phyloP scores from a whole-genome alignment of 306 rosid species.

The Carpinus viminea region DNA sequence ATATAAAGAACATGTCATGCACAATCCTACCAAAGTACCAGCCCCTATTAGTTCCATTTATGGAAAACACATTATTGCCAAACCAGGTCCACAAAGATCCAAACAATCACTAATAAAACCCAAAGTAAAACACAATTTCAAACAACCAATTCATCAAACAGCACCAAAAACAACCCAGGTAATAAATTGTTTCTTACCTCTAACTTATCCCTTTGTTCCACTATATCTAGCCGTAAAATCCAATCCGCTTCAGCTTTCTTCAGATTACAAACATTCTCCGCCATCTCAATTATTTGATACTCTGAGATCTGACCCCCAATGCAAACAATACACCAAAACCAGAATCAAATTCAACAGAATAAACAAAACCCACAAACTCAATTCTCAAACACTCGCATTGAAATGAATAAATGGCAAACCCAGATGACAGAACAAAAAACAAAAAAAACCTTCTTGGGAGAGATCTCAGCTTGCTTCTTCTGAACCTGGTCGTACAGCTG shows the following conservation, averaged over 20 bases:
- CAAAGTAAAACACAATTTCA: slow-evolving; percentile 5
- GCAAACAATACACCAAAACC: slow-evolving; percentile 11
- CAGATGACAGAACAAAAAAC: slow-evolving; percentile 6
- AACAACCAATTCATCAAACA: neutral
- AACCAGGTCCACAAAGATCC: slow-evolving; percentile 4
- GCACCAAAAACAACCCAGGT: neutral
- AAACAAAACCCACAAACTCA: slow-evolving; percentile 16
- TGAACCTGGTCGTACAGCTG: slow-evolving; percentile 68
- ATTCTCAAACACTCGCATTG: slow-evolving; percentile 12
- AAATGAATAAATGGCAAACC: slow-evolving; percentile 19
- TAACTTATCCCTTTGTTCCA: slow-evolving; percentile 70
- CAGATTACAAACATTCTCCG: slow-evolving; percentile 91
- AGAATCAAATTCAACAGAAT: slow-evolving; percentile 17
- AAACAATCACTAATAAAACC: slow-evolving; percentile 8
- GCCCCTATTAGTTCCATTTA: neutral
- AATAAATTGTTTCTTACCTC: slow-evolving; percentile 50
- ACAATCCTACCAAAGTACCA: slow-evolving; percentile 6
- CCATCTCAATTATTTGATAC: slow-evolving; percentile 82
- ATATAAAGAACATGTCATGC: neutral
- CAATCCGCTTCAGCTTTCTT: slow-evolving; percentile 94
- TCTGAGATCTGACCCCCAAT: slow-evolving; percentile 72
- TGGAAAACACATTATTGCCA: neutral
- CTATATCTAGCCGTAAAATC: slow-evolving; percentile 82
- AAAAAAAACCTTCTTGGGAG: slow-evolving; percentile 72
- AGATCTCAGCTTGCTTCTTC: slow-evolving; percentile 69